Percentiles rank a stretch among this genome's conserved stretches.
Evolutionary conservation across 2,329 filamentous ascomycete genomes (phyloP).

Genomic region (Microcyclospora tardicrescens): DNA sequence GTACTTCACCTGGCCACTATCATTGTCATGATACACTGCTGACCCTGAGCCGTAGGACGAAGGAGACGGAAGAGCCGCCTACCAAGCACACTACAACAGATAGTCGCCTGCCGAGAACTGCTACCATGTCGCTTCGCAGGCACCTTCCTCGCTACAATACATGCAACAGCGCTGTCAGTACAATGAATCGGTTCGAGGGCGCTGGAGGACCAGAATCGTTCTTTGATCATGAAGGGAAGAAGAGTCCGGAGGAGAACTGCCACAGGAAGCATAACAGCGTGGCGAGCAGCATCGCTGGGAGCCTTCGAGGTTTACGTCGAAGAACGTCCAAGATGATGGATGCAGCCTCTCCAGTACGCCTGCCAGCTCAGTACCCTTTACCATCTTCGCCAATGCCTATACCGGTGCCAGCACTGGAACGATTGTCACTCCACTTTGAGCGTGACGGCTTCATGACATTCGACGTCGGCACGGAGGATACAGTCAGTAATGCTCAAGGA

Average conservation of each 20-base stretch:
- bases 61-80: too few species aligned
- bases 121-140: slow-evolving; percentile 2
- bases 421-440: slow-evolving; percentile 13
- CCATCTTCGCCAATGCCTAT: slow-evolving; percentile 16
- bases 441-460: slow-evolving; percentile 9
- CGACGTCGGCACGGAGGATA: slow-evolving; percentile 2
- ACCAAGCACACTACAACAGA: too few species aligned
- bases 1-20: not conserved
- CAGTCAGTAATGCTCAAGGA: too few species aligned
- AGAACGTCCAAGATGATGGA: not conserved
- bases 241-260: slow-evolving; percentile 1
- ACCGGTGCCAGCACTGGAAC: slow-evolving; percentile 6
- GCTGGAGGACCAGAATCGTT: slow-evolving; percentile 2
- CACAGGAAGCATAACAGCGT: slow-evolving; percentile 10
- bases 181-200: not conserved
- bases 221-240: not conserved
- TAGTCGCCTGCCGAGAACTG: too few species aligned
- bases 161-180: slow-evolving; percentile 2
- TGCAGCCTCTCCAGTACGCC: too few species aligned
- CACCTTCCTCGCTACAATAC: not conserved
- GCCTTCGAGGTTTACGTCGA: slow-evolving; percentile 11
- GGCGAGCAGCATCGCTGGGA: slow-evolving; percentile 14
- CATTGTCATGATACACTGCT: too few species aligned
- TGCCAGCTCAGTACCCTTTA: slow-evolving; percentile 3
- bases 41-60: too few species aligned